phyloP scores from a whole-genome alignment of 2,329 filamentous ascomycete genomes.

The Alternaria tenuissima region DNA sequence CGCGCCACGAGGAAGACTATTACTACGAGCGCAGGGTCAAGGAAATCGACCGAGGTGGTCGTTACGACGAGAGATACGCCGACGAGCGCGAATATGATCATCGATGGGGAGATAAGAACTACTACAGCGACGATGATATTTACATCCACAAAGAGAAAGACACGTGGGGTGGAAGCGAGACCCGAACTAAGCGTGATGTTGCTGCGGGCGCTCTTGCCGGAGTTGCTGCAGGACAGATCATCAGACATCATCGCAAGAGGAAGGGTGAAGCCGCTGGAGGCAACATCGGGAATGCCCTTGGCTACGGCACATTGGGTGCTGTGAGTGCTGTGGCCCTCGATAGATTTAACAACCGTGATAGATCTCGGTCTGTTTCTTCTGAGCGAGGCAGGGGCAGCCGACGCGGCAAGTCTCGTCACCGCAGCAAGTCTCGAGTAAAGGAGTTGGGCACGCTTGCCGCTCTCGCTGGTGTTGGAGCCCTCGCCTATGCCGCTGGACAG shows the following conservation, averaged over 20 bases:
- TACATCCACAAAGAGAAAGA: conserved; percentile 65
- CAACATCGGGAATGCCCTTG: conserved; percentile 62
- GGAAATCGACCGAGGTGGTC: conserved; percentile 61
- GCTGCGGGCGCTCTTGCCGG: conserved; percentile 70
- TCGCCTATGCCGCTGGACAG: conserved; percentile 61
- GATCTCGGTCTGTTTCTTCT: conserved; percentile 52
- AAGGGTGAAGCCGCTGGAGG: conserved; percentile 64
- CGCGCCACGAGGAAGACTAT: conserved; percentile 65
- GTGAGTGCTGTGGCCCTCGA: conserved; percentile 68
- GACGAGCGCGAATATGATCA: conserved; percentile 44
- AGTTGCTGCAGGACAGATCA: conserved; percentile 66
- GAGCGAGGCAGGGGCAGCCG: conserved; percentile 37
- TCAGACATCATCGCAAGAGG: conserved; percentile 65
- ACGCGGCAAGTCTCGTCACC: conserved; percentile 41
- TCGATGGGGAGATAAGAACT: conserved; percentile 53
- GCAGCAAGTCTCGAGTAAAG: conserved; percentile 55
- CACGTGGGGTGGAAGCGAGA: conserved; percentile 53
- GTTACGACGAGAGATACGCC: conserved; percentile 48
- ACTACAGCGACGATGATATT: conserved; percentile 69
- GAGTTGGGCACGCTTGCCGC: conserved; percentile 67
- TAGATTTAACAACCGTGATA: conserved; percentile 58
- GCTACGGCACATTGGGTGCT: conserved; percentile 68
- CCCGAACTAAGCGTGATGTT: conserved; percentile 64
- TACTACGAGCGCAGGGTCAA: conserved; percentile 67
- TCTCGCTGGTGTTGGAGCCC: conserved; percentile 66